Percentiles rank a stretch among this genome's conserved stretches.
Evolutionary conservation across 805 yeast species (phyloP).

Genomic region (Candida nonsorbophila): DNA sequence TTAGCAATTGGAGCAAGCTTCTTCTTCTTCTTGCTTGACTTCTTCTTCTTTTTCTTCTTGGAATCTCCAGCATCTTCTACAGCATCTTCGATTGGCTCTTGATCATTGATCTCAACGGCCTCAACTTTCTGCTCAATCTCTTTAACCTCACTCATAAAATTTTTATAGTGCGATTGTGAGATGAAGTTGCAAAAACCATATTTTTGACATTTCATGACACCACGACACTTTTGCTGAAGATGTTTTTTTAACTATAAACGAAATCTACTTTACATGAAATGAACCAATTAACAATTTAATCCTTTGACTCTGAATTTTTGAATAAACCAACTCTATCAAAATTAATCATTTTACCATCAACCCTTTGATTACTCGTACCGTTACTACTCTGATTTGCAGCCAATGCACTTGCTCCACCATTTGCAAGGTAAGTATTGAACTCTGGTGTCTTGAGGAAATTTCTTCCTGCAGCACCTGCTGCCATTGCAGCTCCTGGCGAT

Average conservation of each 20-base stretch:
- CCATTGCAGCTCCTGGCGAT: constrained; percentile 40
- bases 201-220: too few relatives aligned
- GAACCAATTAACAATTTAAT: not conserved
- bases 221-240: too few relatives aligned
- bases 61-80: constrained; percentile 2
- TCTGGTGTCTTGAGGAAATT: constrained; percentile 37
- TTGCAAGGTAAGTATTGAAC: constrained; percentile 24
- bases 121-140: constrained; percentile 1
- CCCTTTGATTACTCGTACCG: constrained; percentile 13
- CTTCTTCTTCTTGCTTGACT: constrained; percentile 48
- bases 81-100: constrained; percentile 9
- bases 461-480: constrained; percentile 8
- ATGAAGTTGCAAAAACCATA: too few relatives aligned
- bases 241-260: too few relatives aligned
- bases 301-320: constrained; percentile 7
- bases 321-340: constrained; percentile 32
- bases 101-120: not conserved
- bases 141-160: constrained; percentile 2
- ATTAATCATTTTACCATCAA: constrained; percentile 40
- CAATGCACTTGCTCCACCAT: constrained; percentile 7
- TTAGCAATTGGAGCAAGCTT: constrained; percentile 59
- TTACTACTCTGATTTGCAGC: constrained; percentile 3
- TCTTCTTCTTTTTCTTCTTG: constrained; percentile 24
- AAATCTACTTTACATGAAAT: too few relatives aligned
- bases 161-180: too few relatives aligned